Evolutionary conservation across 345 rosid species (phyloP), one percentile per base, ranked within the genome.

Genomic region (Hypericum androsaemum): DNA sequence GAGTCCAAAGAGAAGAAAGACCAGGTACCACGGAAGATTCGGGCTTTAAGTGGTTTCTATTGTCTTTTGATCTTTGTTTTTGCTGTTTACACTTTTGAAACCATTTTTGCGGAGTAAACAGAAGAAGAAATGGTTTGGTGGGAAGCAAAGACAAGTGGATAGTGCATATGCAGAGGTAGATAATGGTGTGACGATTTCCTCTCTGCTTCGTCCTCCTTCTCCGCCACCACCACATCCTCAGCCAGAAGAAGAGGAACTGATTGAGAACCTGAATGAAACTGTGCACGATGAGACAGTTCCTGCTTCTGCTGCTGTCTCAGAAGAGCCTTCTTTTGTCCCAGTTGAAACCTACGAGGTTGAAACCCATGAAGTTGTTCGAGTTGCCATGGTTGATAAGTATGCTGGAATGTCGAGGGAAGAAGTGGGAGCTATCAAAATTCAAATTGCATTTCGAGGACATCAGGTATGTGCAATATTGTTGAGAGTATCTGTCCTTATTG

Each of bases 361-460:
- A 22, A 22, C 1, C 32, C 32, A 4, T 4, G 4, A 67, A 61
- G 77, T 72, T 43, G 75, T 74, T 62, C 69, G 12, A 43, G 37
- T 52, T 22, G 46, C 61, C 40, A 64, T 28, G 10, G 57, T 63
- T 42, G 37, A 60, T 59, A 77, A 70, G 37, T 80, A 67, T 71
- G 66, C 66, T 6, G 94, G 94, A 17, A 81, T 83, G 72, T 73
- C 84, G 8, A 70, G 58, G 36, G 94, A 85, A 62, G 90, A 88
- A 77, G 83, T 51, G 0, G 90, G 95, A n/a, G 97, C 94, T 6
- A 79, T 88, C 64, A 73, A 71, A 71, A 85, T 92, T 72, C 99
- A 92, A 74, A 81, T 88, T 37, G 69, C 89, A 16, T 85, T 88
- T 67, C 80, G 97, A 57, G 90, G 86, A 41, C 83, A 85, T 55